Evolutionary conservation across 352 stramenopile species (phyloP), one percentile per base, ranked within the genome.

Genomic region (Globisporangium splendens): DNA sequence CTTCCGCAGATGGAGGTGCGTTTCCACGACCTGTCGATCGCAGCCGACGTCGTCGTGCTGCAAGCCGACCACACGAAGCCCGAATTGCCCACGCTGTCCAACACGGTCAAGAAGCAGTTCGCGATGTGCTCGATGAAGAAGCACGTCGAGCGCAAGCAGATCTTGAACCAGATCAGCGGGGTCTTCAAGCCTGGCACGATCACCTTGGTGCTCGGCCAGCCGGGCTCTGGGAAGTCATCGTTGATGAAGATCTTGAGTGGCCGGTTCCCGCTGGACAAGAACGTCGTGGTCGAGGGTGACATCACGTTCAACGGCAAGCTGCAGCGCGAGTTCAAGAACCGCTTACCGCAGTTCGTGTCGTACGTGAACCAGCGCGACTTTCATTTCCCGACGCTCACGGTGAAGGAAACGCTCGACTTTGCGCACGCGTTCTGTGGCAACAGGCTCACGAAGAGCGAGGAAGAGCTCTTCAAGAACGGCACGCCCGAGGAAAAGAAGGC

Each of bases 171-270:
- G 17, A 33, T 71, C 22, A 66, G 28, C 24, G 65, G 65, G 3
- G 56, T 68, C n/a, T 72, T 71, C 35, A 42, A 59, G 20, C 62
- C 65, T 1, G 63, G 66, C 5, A 66, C 58, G 8, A 73, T 69
- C 56, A 73, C 66, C 10, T 60, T 73, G n/a, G 64, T 72, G 22
- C 52, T 73, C 7, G 66, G 66, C 13, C 58, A 72, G 24, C 66
- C 66, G 5, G 47, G 42, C 12, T 73, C 66, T 1, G 66, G 57
- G 38, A 73, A 73, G 47, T 70, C 58, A 22, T 68, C 66, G 28
- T 46, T 73, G 15, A 61, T 73, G 50, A 72, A 73, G 39, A 53
- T 69, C n/a, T 41, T 73, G n/a, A 62, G 46, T 18, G 58, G 58
- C 14, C 57, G 60, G 1, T 73, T 73, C 31, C 50, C 49, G 11